A percentile compares a stretch with the other conserved stretches of the same genome.
These are phyloP conservation scores for Fusarium abutilonis DNA, from an alignment of 2,329 filamentous ascomycete genomes.

Conservation along the genomic window DNA sequence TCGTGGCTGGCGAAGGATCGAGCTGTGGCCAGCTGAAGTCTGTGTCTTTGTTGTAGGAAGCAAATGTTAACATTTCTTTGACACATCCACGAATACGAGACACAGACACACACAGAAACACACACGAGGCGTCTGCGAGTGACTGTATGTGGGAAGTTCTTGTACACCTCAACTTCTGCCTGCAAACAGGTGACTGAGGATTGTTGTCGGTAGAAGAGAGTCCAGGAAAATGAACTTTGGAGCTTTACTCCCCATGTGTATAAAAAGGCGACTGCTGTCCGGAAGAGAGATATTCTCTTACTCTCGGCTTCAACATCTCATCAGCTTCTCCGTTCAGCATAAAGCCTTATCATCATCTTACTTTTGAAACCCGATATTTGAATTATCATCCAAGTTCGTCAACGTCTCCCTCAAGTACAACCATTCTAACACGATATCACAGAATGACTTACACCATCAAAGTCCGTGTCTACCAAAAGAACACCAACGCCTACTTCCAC, in stretches of 20 bases:
- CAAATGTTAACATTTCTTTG: not conserved
- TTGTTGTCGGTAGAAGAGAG: no score
- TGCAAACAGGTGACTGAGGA: no score
- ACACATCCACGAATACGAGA: not conserved
- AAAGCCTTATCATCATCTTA: not conserved
- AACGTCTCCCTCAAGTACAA: rapidly evolving
- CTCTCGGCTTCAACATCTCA: not conserved
- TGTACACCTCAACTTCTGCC: no score
- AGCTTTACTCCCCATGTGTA: not conserved
- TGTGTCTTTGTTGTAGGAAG: not conserved
- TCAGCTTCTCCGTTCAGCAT: not conserved
- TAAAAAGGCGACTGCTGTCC: not conserved
- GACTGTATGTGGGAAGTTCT: no score
- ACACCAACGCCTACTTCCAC: conserved; percentile 35
- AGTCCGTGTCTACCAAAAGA: conserved; percentile 38
- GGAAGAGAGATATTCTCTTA: not conserved
- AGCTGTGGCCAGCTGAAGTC: not conserved
- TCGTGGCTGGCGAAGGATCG: not conserved
- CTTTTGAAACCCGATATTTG: not conserved
- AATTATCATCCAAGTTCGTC: conserved; percentile 2
- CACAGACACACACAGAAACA: no score
- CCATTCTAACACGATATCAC: not conserved
- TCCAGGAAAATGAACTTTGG: no score
- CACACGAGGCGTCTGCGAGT: no score
- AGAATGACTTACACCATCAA: conserved; percentile 39